These are phyloP conservation scores for Prosopis cineraria DNA, from an alignment of 306 rosid species.

Conservation along the genomic window DNA sequence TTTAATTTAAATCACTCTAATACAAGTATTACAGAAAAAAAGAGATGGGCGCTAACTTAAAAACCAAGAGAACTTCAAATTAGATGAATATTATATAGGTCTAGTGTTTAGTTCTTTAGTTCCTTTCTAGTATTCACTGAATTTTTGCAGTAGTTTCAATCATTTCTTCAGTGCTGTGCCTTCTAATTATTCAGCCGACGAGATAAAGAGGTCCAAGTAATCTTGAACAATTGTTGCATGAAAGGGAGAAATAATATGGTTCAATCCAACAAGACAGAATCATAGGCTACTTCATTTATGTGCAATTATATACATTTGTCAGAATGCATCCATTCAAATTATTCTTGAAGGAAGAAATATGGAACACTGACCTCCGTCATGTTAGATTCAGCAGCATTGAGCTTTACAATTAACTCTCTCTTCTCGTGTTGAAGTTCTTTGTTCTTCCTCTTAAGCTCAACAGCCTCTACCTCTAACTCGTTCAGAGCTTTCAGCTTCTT, in stretches of 20 bases:
- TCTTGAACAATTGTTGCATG: conserved; percentile 5
- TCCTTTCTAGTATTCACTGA: conserved; percentile 8
- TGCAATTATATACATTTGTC: conserved; percentile 1
- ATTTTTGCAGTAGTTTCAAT: background rate
- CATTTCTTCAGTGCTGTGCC: background rate
- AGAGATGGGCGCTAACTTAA: conserved; percentile 7
- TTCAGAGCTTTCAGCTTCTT: conserved; percentile 75
- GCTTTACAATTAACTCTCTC: conserved; percentile 74
- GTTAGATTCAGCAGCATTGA: conserved; percentile 71
- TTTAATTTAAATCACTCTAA: conserved; percentile 17
- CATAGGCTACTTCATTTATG: background rate
- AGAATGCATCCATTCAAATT: conserved; percentile 5
- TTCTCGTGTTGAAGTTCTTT: conserved; percentile 87
- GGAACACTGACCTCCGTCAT: conserved; percentile 74
- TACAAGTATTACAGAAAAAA: conserved; percentile 17
- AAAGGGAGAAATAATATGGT: background rate
- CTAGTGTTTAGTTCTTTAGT: background rate
- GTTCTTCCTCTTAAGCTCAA: conserved; percentile 82
- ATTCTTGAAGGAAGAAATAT: conserved; percentile 2
- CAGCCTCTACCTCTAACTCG: conserved; percentile 70
- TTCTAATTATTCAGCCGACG: background rate
- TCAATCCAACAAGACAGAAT: conserved; percentile 7
- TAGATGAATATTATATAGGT: background rate
- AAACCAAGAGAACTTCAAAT: background rate
- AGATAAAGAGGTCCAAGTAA: background rate